phyloP scores from a whole-genome alignment of 1,139 yeast species.

The Candida glucosophila region DNA sequence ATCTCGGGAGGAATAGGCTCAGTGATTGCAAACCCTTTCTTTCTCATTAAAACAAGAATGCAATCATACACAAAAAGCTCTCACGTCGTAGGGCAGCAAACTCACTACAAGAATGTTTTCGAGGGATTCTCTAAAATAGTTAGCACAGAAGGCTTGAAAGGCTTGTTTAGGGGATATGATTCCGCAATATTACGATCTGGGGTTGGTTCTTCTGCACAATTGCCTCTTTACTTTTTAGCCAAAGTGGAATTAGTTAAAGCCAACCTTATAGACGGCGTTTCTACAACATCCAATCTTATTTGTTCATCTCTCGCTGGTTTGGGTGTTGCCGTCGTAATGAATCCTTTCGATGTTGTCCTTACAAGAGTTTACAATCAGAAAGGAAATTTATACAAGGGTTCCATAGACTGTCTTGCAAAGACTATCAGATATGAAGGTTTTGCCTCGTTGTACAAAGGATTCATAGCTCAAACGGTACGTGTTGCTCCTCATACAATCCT shows the following conservation, averaged over 20 bases:
- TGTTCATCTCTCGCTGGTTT: constrained; percentile 80
- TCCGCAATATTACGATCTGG: constrained; percentile 94
- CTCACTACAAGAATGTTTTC: constrained; percentile 64
- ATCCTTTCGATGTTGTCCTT: constrained; percentile 92
- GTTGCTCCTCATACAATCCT: constrained; percentile 93
- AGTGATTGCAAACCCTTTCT: constrained; percentile 80
- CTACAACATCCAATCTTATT: constrained; percentile 62
- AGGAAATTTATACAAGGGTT: constrained; percentile 79
- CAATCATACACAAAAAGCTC: constrained; percentile 61
- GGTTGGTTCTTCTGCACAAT: constrained; percentile 90
- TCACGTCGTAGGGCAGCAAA: constrained; percentile 70
- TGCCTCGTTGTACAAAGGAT: constrained; percentile 85
- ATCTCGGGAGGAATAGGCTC: constrained; percentile 88
- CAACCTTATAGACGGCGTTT: constrained; percentile 46
- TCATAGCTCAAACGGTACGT: constrained; percentile 84
- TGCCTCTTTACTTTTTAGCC: constrained; percentile 82
- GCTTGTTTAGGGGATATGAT: constrained; percentile 84
- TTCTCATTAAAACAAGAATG: constrained; percentile 90
- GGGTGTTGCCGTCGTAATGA: constrained; percentile 93
- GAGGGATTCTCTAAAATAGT: constrained; percentile 62
- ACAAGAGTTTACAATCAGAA: constrained; percentile 93
- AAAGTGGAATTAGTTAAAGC: constrained; percentile 48
- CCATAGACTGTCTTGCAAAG: constrained; percentile 79
- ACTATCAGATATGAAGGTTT: constrained; percentile 81
- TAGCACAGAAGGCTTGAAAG: constrained; percentile 63